Percentiles rank a stretch among this genome's conserved stretches.
These are phyloP conservation scores for Musa troglodytarum DNA, from an alignment of 176 grass and related monocot species.

Conservation along the genomic window DNA sequence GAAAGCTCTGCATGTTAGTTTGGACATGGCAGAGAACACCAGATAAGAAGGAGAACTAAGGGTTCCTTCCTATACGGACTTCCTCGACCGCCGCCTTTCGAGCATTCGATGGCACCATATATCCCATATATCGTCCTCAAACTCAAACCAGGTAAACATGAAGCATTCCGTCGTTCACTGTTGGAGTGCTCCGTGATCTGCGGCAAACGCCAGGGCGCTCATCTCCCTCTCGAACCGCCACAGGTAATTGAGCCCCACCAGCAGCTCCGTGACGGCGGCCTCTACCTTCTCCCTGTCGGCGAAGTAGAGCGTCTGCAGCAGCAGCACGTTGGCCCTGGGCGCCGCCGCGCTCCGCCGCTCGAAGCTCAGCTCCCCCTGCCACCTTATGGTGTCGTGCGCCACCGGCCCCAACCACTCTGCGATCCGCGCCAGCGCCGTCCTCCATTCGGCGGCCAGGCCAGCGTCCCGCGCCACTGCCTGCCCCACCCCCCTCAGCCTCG, in stretches of 20 bases:
- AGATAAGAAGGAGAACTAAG: too few species aligned
- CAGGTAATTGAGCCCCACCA: constrained; percentile 77
- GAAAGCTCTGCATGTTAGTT: too few species aligned
- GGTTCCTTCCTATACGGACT: too few species aligned
- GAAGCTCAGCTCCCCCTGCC: constrained; percentile 74
- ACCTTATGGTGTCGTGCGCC: constrained; percentile 71
- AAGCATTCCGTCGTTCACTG: background rate
- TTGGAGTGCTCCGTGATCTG: background rate
- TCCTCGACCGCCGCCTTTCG: too few species aligned
- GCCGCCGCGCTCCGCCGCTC: constrained; percentile 23
- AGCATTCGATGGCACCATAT: too few species aligned
- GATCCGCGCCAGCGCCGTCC: constrained; percentile 51
- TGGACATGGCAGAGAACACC: too few species aligned
- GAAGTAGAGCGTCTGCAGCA: constrained; percentile 84
- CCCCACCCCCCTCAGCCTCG: constrained; percentile 37
- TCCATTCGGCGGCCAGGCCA: constrained; percentile 53
- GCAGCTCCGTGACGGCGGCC: constrained; percentile 61
- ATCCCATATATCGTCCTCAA: too few species aligned
- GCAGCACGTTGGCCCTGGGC: constrained; percentile 26
- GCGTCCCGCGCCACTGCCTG: constrained; percentile 25
- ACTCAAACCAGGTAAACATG: background rate
- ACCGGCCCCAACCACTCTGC: constrained; percentile 68
- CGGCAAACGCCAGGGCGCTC: constrained; percentile 29
- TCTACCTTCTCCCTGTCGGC: constrained; percentile 59
- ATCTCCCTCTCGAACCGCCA: constrained; percentile 83